Evolutionary conservation across 805 yeast genomes (phyloP).

Genomic region (Huiozyma naganishii): DNA sequence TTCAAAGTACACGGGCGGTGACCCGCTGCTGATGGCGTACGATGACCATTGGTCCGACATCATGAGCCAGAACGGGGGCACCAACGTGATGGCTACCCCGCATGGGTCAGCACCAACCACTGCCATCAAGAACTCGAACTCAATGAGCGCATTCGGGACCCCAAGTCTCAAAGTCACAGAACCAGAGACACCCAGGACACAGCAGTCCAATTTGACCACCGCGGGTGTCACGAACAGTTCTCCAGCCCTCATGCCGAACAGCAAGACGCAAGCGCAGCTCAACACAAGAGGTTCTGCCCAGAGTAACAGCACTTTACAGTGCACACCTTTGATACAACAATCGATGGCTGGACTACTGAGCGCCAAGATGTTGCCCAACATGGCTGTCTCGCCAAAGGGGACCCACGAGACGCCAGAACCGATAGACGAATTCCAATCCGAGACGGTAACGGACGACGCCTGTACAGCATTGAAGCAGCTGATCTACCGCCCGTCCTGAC

Average conservation of each 20-base stretch:
- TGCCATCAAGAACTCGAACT: neutral
- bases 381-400: slow-evolving; percentile 7
- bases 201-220: slow-evolving; percentile 7
- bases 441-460: slow-evolving; percentile 22
- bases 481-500: slow-evolving; percentile 9
- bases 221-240: neutral
- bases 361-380: slow-evolving; percentile 9
- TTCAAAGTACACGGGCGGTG: slow-evolving; percentile 25
- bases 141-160: slow-evolving; percentile 12
- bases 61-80: slow-evolving; percentile 1
- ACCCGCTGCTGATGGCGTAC: slow-evolving; percentile 24
- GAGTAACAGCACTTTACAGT: slow-evolving; percentile 9
- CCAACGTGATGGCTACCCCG: neutral
- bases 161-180: slow-evolving; percentile 7
- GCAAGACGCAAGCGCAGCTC: too few relatives aligned
- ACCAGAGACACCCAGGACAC: slow-evolving; percentile 2
- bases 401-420: neutral
- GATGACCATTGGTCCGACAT: slow-evolving; percentile 15
- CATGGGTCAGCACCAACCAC: neutral
- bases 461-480: slow-evolving; percentile 21
- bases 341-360: slow-evolving; percentile 24
- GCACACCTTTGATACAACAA: slow-evolving; percentile 26
- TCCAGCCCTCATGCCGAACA: too few relatives aligned
- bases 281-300: neutral
- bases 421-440: slow-evolving; percentile 2